phyloP scores from a whole-genome alignment of 176 grass and related monocot species.

The Cenchrus purpureus region DNA sequence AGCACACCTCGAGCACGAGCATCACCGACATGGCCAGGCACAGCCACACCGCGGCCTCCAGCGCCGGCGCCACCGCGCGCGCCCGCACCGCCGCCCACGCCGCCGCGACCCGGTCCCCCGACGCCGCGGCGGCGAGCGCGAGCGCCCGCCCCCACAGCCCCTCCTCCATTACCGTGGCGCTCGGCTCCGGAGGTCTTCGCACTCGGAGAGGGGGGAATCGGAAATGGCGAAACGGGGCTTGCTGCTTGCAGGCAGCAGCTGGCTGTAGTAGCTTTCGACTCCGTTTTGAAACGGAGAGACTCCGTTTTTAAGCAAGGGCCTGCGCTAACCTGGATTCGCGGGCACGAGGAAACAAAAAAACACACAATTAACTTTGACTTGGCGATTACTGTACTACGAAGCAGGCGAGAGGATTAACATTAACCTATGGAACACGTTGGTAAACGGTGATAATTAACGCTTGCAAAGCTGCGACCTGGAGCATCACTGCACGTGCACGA shows the following conservation, averaged over 20 bases:
- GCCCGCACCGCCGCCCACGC: conserved; percentile 44
- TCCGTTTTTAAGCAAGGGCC: not conserved
- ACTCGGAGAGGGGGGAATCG: not conserved
- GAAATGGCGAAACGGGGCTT: not conserved
- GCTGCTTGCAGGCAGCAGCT: conserved; percentile 39
- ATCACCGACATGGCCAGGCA: conserved; percentile 84
- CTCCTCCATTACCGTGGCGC: not conserved
- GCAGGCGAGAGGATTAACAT: not conserved
- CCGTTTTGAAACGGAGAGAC: conserved; percentile 8
- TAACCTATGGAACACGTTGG: not conserved
- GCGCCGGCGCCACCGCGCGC: conserved; percentile 51
- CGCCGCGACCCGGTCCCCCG: conserved; percentile 3
- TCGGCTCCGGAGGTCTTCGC: not conserved
- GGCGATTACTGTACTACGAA: not conserved
- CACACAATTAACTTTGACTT: too few species aligned
- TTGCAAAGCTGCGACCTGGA: not conserved
- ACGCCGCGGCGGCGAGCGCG: not conserved
- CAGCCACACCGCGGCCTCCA: conserved; percentile 48
- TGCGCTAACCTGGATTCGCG: not conserved
- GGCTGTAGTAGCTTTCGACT: not conserved
- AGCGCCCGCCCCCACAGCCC: conserved; percentile 16
- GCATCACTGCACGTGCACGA: too few species aligned
- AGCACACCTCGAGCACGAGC: conserved; percentile 66
- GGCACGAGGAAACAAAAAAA: not conserved
- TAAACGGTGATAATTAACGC: not conserved